phyloP scores from a whole-genome alignment of 371 early-diverging fungal genomes.

The Mycotypha africana region DNA sequence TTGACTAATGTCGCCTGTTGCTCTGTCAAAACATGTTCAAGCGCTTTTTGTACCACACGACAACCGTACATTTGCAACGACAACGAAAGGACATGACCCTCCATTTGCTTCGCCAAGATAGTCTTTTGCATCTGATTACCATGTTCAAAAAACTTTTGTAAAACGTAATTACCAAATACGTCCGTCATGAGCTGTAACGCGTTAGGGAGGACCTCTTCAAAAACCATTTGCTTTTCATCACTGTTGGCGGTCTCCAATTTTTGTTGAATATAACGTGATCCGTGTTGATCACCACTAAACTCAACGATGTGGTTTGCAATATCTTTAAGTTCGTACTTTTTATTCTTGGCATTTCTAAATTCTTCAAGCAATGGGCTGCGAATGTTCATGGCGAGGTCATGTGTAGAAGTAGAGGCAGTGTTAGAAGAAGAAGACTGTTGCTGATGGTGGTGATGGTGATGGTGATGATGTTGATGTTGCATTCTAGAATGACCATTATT shows the following conservation, averaged over 20 bases:
- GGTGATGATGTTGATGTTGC: constrained; percentile 1
- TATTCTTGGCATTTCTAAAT: constrained; percentile 90
- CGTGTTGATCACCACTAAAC: constrained; percentile 99
- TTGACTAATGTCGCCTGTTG: constrained; percentile 87
- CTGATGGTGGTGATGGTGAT: constrained; percentile 4
- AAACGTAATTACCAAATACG: constrained; percentile 99
- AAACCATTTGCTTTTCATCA: constrained; percentile 95
- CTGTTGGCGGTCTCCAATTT: constrained; percentile 90
- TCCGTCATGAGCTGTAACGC: constrained; percentile 97
- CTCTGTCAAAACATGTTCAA: constrained; percentile 89
- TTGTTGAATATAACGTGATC: constrained; percentile 99
- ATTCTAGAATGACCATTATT: neutral
- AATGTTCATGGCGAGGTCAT: constrained; percentile 44
- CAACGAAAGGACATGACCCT: constrained; percentile 88
- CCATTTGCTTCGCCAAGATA: constrained; percentile 87
- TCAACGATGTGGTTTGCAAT: constrained; percentile 93
- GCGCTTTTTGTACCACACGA: constrained; percentile 98
- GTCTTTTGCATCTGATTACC: constrained; percentile 88
- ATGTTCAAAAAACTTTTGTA: constrained; percentile 99
- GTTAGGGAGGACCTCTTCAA: constrained; percentile 93
- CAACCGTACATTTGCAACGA: constrained; percentile 99
- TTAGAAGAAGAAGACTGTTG: constrained; percentile 1
- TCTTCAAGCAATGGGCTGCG: constrained; percentile 89
- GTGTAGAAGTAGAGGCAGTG: too few relatives aligned
- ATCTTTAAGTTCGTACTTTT: constrained; percentile 92